These are phyloP conservation scores for Exophiala mesophila DNA, from an alignment of 2,329 filamentous ascomycete genomes.

Conservation along the genomic window DNA sequence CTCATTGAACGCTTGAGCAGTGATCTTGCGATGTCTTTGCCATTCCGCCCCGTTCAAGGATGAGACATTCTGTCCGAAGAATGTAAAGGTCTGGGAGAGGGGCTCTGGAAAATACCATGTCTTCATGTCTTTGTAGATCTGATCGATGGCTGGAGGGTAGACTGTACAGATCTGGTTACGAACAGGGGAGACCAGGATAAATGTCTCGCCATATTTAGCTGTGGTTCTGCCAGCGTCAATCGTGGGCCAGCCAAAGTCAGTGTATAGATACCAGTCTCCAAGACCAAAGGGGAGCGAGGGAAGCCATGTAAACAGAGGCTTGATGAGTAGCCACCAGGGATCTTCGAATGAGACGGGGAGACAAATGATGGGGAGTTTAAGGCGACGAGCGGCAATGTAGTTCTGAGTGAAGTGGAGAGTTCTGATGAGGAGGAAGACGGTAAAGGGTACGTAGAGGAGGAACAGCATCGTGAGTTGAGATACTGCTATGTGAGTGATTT, in stretches of 20 bases:
- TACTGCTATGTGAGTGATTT: no score
- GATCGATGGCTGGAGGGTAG: neutral
- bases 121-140: slow-evolving; percentile 3
- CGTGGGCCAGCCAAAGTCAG: slow-evolving; percentile 10
- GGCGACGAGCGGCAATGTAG: slow-evolving; percentile 8
- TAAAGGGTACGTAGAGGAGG: neutral
- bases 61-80: slow-evolving; percentile 32
- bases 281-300: slow-evolving; percentile 6
- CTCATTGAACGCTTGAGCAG: slow-evolving; percentile 41
- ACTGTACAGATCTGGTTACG: slow-evolving; percentile 1
- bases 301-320: slow-evolving; percentile 8
- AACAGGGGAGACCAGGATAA: slow-evolving; percentile 4
- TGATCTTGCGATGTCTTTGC: slow-evolving; percentile 39
- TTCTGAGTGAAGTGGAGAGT: slow-evolving; percentile 2
- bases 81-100: slow-evolving; percentile 22
- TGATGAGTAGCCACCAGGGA: slow-evolving; percentile 3
- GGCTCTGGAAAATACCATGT: neutral
- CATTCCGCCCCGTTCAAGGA: slow-evolving; percentile 30
- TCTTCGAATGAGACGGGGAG: slow-evolving; percentile 6
- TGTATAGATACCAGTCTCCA: slow-evolving; percentile 11
- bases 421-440: neutral
- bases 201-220: slow-evolving; percentile 5
- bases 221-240: neutral
- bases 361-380: slow-evolving; percentile 6
- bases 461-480: no score